These are phyloP conservation scores for Raddia distichophylla DNA, from an alignment of 176 grass and related monocot genomes.

Conservation along the genomic window DNA sequence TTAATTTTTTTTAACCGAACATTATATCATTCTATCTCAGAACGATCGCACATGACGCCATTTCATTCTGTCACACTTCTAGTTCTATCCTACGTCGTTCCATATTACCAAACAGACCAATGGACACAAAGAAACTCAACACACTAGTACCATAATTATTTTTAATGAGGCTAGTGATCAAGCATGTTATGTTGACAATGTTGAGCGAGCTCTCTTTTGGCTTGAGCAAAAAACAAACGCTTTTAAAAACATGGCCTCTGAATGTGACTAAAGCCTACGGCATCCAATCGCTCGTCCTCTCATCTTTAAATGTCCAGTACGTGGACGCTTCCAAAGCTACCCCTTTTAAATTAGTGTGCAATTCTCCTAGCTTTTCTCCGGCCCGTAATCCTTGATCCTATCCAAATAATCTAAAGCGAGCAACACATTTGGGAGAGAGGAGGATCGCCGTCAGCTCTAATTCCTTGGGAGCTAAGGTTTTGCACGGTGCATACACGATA, in stretches of 20 bases:
- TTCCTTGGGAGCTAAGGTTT: conserved; percentile 66
- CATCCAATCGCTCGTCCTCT: conserved; percentile 37
- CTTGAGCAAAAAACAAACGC: conserved; percentile 38
- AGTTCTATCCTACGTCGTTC: too few species aligned
- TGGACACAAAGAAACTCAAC: background rate
- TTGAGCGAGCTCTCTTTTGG: background rate
- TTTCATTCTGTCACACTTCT: too few species aligned
- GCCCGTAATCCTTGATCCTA: conserved; percentile 3
- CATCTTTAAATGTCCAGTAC: conserved; percentile 43
- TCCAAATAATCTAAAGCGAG: conserved; percentile 36
- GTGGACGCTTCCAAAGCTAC: conserved; percentile 51
- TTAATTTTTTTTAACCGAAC: too few species aligned
- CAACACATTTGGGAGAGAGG: conserved; percentile 40
- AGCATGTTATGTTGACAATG: conserved; percentile 48
- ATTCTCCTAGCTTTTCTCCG: conserved; percentile 22
- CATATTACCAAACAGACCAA: too few species aligned
- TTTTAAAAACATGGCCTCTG: conserved; percentile 45
- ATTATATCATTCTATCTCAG: too few species aligned
- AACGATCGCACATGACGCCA: too few species aligned
- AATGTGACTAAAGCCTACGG: conserved; percentile 53
- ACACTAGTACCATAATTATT: background rate
- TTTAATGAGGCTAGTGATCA: conserved; percentile 1
- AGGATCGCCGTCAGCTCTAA: conserved; percentile 39
- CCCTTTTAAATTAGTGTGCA: conserved; percentile 30
- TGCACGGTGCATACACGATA: conserved; percentile 2